phyloP scores from a whole-genome alignment of 2,329 filamentous ascomycete genomes.

The Ophiostoma montium region DNA sequence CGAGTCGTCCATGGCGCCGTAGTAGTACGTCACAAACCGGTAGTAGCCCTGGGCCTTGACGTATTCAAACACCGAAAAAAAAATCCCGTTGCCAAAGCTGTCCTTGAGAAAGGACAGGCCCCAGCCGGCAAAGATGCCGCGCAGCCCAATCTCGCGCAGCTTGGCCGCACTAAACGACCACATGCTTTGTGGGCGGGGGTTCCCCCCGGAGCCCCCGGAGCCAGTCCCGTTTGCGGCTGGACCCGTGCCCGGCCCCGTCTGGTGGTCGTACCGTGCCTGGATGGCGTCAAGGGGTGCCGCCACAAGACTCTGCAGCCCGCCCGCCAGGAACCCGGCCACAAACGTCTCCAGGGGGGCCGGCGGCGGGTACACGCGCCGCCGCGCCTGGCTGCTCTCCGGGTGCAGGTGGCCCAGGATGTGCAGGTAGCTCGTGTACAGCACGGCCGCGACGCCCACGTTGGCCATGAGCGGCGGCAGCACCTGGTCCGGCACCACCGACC shows the following conservation, averaged over 20 bases:
- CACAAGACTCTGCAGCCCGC: slow-evolving; percentile 53
- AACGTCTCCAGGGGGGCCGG: slow-evolving; percentile 50
- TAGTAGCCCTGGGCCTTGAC: slow-evolving; percentile 64
- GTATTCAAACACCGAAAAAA: slow-evolving; percentile 65
- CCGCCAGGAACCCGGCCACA: slow-evolving; percentile 54
- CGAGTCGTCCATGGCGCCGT: slow-evolving; percentile 42
- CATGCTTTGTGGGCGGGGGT: slow-evolving; percentile 41
- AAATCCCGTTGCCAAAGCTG: slow-evolving; percentile 52
- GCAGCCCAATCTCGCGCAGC: slow-evolving; percentile 55
- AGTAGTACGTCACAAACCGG: slow-evolving; percentile 55
- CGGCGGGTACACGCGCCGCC: slow-evolving; percentile 56
- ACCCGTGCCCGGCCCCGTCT: too few relatives aligned
- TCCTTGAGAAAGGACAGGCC: slow-evolving; percentile 55
- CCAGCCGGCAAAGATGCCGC: slow-evolving; percentile 64
- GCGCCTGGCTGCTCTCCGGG: slow-evolving; percentile 40
- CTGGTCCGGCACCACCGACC: slow-evolving; percentile 60
- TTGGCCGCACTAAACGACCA: slow-evolving; percentile 57
- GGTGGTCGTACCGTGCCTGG: slow-evolving; percentile 55
- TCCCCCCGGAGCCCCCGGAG: slow-evolving; percentile 22
- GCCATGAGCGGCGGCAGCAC: slow-evolving; percentile 63
- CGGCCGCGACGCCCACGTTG: slow-evolving; percentile 59
- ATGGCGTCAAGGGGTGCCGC: slow-evolving; percentile 65
- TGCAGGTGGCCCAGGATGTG: slow-evolving; percentile 54
- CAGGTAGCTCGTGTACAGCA: slow-evolving; percentile 64
- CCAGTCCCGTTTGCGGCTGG: slow-evolving; percentile 24